Base-by-base conservation (phyloP, 2,329 filamentous ascomycete species). In the Didymella pinodella region DNA sequence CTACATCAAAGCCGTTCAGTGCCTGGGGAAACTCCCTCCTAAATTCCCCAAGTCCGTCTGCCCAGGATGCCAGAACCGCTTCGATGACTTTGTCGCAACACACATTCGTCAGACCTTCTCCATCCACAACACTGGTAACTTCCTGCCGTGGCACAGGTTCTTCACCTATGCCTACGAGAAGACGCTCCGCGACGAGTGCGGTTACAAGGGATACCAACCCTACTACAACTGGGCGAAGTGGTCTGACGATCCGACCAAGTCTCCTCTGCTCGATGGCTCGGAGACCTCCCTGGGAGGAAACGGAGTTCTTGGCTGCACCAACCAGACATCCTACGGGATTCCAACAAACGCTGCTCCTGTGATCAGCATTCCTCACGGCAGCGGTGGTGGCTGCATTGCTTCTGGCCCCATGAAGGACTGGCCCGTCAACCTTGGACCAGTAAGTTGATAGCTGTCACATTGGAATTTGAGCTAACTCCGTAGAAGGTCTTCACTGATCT, bases 261-360 rank as follows among this genome's bases (percentile, higher is more conserved):
- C 83, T 3, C 81, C 83, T 26, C 68, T 85, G 41, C 85, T 87
- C 59, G 83, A 85, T 62, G 85, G 85, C 45, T 82, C 80, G 59
- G 80, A 78, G 40, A 82, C 80, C 49, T 76, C 79, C 3, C 59
- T 75, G 51, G 53, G 79, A 32, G 82, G 83, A 22, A 82, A 85
- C 51, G 83, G 83, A 40, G 36, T 20, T 20, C 36, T 40, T 20
- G 36, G 36, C 18, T 40, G 36, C 36, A 20, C 18, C 7, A 40
- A 40, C 5, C 36, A 40, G 36, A 40, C 36, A 5, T 40, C 36
- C 7, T 40, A 40, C 8, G 36, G 36, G 22, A 69, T 72, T 11
- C 71, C 71, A 0, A 63, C 63, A 4, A 68, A 71, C 16, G 57
- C 48, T 0, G 34, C 48, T 0, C 67, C 68, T 12, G 41, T 62